Evolutionary conservation across 176 grass and related monocot genomes (phyloP), one percentile per base, ranked within the genome.

Genomic region (Raddia guianensis): DNA sequence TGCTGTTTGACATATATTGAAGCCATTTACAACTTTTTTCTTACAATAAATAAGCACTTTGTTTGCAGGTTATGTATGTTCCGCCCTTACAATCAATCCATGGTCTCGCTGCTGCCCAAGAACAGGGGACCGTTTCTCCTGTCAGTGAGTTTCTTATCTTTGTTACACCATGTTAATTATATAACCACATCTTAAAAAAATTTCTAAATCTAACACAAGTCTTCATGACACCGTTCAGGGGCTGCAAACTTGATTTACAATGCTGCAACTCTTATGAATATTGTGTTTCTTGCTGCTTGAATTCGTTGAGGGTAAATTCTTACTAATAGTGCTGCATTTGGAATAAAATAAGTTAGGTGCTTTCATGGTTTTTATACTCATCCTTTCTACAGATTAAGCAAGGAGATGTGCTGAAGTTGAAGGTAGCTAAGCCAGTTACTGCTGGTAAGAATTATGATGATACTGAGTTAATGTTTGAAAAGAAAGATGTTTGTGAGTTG

Each of bases 241-340:
- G 96, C 54, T 98, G 96, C 86, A 86, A 93, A 54, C 84, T 84
- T 79, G 84, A 75, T 64, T 86, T 63, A 63, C 86, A 88, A 44
- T 98, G 96, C 60, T 98, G 96, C 84, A 86, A 95, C 61, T 89
- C 96, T 54, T 95, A 95, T 73, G 96, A 99, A 82, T 95, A 93
- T 84, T 98, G 92, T 63, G 92, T 99, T 65, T 99, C 96, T 27
- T 99, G 96, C 88, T 95, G 96, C 89, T 89, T 95, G 70, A 45
- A 93, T 86, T 92, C 96, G 80, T 88, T 82, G 15, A 95, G 70
- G 86, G 92, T 99, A 87, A 82, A 66, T 80, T 47, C 16, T 86
- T 75, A 58, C 32, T 35, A 51, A 33, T 43, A 83, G 8, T 67
- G 56, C 43, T 63, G 50, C 10, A 51, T 84, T 46, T 61, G 21